Evolutionary conservation across 2,329 filamentous ascomycete species (phyloP), one percentile per base, ranked within the genome.

Genomic region (Clonostachys chloroleuca): DNA sequence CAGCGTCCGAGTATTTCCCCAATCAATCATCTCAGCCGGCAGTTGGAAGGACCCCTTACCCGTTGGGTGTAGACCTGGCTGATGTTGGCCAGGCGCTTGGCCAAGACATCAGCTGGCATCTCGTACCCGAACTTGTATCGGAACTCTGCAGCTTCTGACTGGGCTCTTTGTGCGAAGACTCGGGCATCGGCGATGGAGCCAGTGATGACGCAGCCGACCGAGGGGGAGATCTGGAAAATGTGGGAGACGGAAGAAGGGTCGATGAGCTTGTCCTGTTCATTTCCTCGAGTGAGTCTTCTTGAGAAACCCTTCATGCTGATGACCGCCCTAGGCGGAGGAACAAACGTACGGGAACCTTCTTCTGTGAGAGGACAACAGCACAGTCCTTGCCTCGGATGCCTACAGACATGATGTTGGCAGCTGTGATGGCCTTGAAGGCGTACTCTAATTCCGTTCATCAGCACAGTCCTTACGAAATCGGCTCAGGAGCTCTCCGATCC

Each of bases 351-450:
- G 94, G 92, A 58, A 99, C 94, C 77, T 99, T 99, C 85, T 99
- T 99, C 75, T 99, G 94, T 52, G 94, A 97, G 67, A 99, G 77
- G 46, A 99, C 89, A 41, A 99, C 94, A 34, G 94, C 94, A 63
- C 92, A 97, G 74, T 94, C 83, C 80, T 99, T 99, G 70, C 94
- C 94, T 65, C 91, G 83, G 58, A 99, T 84, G 59, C 94, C 94
- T 68, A 99, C 83, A 52, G 94, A 94, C 79, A 95, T 99, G 76
- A 99, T 97, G 73, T 97, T 97, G 59, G 94, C 94, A 52, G 94
- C 92, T 59, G 94, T 99, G 73, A 99, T 99, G 50, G 94, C 94
- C 78, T 99, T 99, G 85, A 99, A 99, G 60, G 94, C 94, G 92
- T 99, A 99, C 81, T 99, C 94, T 97, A 67, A 59, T 45, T 37